A percentile compares a stretch with the other conserved stretches of the same genome.
Evolutionary conservation across 2,329 filamentous ascomycete genomes (phyloP).

Genomic region (Aureobasidium sp.): DNA sequence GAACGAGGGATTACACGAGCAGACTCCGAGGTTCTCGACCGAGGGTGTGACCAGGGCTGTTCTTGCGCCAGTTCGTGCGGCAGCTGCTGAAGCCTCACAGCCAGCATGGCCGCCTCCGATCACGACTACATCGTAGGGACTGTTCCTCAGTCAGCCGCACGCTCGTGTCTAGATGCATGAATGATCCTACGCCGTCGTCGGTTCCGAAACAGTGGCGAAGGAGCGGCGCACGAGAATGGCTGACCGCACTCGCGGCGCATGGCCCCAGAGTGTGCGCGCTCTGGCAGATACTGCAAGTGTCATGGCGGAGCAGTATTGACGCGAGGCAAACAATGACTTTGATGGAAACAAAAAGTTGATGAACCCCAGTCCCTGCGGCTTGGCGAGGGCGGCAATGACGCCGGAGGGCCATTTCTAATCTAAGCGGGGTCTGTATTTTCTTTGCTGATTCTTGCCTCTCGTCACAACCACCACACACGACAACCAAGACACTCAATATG

Average conservation of each 20-base stretch:
- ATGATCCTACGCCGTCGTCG: constrained; percentile 21
- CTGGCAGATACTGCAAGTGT: constrained; percentile 25
- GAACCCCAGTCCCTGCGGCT: background rate
- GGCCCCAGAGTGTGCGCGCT: constrained; percentile 39
- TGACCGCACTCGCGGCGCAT: constrained; percentile 42
- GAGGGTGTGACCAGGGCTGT: constrained; percentile 88
- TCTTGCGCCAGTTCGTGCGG: constrained; percentile 78
- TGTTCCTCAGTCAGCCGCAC: constrained; percentile 29
- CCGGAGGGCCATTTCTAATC: background rate
- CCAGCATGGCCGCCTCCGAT: constrained; percentile 95
- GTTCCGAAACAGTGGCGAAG: constrained; percentile 40
- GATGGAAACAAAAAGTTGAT: background rate
- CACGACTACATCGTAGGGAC: constrained; percentile 83
- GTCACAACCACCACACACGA: background rate
- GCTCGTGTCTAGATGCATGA: background rate
- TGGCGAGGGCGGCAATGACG: background rate
- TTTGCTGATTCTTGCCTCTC: constrained; percentile 10
- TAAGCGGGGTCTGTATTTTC: constrained; percentile 1
- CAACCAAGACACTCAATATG: constrained; percentile 39
- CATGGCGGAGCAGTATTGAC: constrained; percentile 4
- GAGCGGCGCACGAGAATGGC: constrained; percentile 30
- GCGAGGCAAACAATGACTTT: background rate
- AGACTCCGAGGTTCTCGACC: constrained; percentile 81
- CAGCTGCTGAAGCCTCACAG: constrained; percentile 85
- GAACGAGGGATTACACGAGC: constrained; percentile 94